Percentiles rank a stretch among this genome's conserved stretches.
Evolutionary conservation across 106 monocot species (phyloP).

Genomic region (Ottelia alismoides): DNA sequence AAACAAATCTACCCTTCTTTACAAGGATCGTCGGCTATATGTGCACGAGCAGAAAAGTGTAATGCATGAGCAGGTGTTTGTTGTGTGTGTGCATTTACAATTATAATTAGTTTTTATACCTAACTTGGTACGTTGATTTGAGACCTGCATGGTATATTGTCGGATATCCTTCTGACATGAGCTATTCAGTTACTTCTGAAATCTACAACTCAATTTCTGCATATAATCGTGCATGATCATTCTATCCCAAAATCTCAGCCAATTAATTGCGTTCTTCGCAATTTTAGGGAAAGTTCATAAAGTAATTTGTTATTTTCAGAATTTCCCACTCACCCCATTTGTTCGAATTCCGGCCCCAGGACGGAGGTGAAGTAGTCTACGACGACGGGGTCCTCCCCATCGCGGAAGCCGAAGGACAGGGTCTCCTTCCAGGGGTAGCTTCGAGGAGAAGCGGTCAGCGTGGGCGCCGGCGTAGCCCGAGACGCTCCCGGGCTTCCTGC

Average conservation of each 20-base stretch:
- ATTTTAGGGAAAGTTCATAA: not conserved
- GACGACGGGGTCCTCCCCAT: conserved; percentile 1
- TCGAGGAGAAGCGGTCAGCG: conserved; percentile 47
- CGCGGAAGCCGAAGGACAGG: conserved; percentile 42
- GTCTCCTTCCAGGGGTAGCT: conserved; percentile 85
- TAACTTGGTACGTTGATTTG: too few species aligned
- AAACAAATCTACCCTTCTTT: conserved; percentile 4
- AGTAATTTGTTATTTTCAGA: not conserved
- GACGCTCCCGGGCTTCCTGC: conserved; percentile 38
- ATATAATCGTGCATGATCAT: too few species aligned
- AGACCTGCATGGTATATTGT: too few species aligned
- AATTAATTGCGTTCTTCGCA: not conserved
- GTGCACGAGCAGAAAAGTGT: not conserved
- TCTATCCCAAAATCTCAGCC: too few species aligned
- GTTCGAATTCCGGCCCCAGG: conserved; percentile 27
- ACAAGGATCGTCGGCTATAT: not conserved
- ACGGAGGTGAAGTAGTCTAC: conserved; percentile 39
- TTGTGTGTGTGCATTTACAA: too few species aligned
- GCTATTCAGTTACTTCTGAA: too few species aligned
- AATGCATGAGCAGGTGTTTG: not conserved
- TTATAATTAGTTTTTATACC: too few species aligned
- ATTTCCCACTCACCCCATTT: conserved; percentile 61
- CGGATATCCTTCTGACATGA: too few species aligned
- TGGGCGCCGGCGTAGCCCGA: conserved; percentile 73
- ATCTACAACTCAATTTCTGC: too few species aligned